phyloP scores from a whole-genome alignment of 75 land plant species.

The Cunninghamia lanceolata region DNA sequence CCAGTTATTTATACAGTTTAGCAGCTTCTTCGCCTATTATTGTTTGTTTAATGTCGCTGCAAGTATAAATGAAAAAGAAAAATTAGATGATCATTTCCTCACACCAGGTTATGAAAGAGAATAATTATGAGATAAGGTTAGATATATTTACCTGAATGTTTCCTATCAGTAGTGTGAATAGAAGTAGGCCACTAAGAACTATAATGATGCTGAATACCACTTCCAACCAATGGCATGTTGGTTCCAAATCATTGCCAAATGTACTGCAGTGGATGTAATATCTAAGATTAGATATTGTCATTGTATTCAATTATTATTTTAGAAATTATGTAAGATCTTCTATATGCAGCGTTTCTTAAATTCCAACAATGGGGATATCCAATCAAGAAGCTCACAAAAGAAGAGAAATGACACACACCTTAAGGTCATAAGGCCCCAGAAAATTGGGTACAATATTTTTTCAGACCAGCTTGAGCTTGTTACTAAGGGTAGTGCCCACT shows the following conservation, averaged over 20 bases:
- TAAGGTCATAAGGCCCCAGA: constrained; percentile 96
- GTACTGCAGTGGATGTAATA: constrained; percentile 46
- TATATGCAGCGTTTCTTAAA: neutral
- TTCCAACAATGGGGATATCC: neutral
- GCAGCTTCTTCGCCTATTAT: neutral
- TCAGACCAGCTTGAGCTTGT: constrained; percentile 51
- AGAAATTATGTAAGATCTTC: neutral
- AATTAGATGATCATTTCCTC: neutral
- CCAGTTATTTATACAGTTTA: neutral
- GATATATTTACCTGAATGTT: constrained; percentile 73
- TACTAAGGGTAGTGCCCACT: constrained; percentile 71
- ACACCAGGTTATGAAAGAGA: neutral
- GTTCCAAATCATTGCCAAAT: constrained; percentile 85
- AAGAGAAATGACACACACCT: constrained; percentile 53
- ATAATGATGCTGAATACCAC: constrained; percentile 75
- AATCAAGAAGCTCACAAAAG: neutral
- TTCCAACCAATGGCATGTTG: constrained; percentile 75
- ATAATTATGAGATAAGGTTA: neutral
- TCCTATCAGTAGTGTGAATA: constrained; percentile 85
- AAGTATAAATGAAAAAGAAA: neutral
- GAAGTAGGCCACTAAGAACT: constrained; percentile 66
- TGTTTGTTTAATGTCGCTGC: neutral
- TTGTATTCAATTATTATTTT: neutral
- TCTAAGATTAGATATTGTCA: neutral
- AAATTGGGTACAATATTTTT: constrained; percentile 80